Evolutionary conservation across 495 filamentous ascomycete species (phyloP).

Genomic region (Tuber aestivum): DNA sequence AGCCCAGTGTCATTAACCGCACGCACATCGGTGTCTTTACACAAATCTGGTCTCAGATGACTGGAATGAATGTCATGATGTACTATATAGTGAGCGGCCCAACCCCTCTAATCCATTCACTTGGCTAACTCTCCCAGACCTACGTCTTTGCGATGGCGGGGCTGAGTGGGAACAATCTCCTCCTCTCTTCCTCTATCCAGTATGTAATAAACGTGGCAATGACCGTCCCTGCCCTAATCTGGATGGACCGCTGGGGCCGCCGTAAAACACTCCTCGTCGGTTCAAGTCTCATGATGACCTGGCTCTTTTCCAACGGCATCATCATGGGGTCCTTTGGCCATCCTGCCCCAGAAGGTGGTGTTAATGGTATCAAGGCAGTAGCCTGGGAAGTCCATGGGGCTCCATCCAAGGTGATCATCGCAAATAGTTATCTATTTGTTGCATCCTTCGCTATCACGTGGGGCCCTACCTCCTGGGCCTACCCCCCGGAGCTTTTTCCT

Average conservation of each 20-base stretch:
- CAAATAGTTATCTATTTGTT: constrained; percentile 71
- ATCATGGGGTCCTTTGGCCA: constrained; percentile 51
- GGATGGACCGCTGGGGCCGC: constrained; percentile 58
- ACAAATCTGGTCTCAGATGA: constrained; percentile 79
- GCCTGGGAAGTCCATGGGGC: constrained; percentile 51
- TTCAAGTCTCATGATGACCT: constrained; percentile 65
- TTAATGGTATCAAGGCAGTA: constrained; percentile 62
- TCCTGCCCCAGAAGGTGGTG: constrained; percentile 49
- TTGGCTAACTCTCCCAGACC: constrained; percentile 40
- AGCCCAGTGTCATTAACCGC: constrained; percentile 45
- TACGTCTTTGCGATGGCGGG: constrained; percentile 72
- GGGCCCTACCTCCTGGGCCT: constrained; percentile 65
- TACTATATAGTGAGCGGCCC: constrained; percentile 48
- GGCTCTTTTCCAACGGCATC: constrained; percentile 61
- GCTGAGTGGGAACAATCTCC: constrained; percentile 53
- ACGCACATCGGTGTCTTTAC: constrained; percentile 64
- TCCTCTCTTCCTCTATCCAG: constrained; percentile 68
- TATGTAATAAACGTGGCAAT: constrained; percentile 65
- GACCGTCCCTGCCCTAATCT: constrained; percentile 55
- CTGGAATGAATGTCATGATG: constrained; percentile 87
- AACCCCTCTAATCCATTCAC: neutral
- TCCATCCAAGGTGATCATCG: constrained; percentile 65
- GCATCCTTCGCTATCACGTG: constrained; percentile 69
- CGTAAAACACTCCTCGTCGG: constrained; percentile 62
- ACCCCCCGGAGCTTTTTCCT: constrained; percentile 71